Evolutionary conservation across 352 stramenopile species (phyloP).

Genomic region (Globisporangium acanthophoron): DNA sequence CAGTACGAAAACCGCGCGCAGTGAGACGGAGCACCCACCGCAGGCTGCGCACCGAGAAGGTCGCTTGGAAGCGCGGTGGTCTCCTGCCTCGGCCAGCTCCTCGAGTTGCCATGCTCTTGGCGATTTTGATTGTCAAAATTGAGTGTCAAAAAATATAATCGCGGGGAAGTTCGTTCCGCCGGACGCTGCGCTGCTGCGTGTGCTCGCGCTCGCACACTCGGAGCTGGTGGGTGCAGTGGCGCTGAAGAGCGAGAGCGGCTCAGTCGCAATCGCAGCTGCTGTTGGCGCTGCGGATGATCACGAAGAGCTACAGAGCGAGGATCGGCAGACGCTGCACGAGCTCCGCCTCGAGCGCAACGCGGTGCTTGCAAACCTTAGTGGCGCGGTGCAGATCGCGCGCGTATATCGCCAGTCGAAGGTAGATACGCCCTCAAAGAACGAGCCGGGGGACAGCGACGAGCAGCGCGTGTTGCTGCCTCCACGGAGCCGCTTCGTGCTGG

Average conservation of each 20-base stretch:
- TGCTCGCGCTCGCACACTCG: conserved; percentile 20
- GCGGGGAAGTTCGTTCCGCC: conserved; percentile 53
- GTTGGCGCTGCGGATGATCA: neutral
- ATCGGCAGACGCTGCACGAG: neutral
- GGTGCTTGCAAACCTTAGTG: conserved; percentile 8
- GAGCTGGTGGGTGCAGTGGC: neutral
- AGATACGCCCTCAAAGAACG: no score
- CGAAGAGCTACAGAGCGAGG: neutral
- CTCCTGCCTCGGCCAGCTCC: neutral
- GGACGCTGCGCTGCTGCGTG: conserved; percentile 11
- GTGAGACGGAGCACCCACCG: conserved; percentile 2
- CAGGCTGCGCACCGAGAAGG: conserved; percentile 9
- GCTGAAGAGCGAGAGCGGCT: neutral
- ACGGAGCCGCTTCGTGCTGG: conserved; percentile 18
- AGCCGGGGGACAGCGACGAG: neutral
- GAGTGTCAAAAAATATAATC: neutral
- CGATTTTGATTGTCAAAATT: neutral
- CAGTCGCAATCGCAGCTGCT: neutral
- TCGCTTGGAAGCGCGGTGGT: conserved; percentile 7
- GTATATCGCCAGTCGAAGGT: neutral
- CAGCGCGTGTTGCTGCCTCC: conserved; percentile 16
- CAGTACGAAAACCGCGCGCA: no score
- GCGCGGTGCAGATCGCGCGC: conserved; percentile 12
- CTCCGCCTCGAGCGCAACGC: neutral
- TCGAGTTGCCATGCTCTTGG: neutral